Evolutionary conservation across 495 filamentous ascomycete genomes (phyloP).

Genomic region (Oidiodendron maius): DNA sequence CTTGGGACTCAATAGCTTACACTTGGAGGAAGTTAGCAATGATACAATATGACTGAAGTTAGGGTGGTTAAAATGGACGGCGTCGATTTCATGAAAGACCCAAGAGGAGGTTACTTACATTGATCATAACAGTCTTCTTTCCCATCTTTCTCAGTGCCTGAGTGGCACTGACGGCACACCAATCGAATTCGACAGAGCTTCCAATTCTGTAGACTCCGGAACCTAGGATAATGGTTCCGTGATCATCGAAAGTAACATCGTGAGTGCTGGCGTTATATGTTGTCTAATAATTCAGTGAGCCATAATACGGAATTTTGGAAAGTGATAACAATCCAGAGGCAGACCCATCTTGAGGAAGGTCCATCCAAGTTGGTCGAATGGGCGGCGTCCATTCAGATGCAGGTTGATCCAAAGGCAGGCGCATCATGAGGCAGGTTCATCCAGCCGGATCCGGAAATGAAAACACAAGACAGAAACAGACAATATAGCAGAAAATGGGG

Average conservation of each 20-base stretch:
- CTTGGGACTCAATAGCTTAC: conserved; percentile 9
- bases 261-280: conserved; percentile 97
- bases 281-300: too few species aligned
- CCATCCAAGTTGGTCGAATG: too few species aligned
- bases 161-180: conserved; percentile 95
- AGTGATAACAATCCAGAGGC: too few species aligned
- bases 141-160: conserved; percentile 80
- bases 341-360: too few species aligned
- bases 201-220: conserved; percentile 96
- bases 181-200: conserved; percentile 97
- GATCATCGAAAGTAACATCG: conserved; percentile 92
- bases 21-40: neutral
- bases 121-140: conserved; percentile 98
- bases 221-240: conserved; percentile 70
- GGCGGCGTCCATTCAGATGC: too few species aligned
- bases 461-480: too few species aligned
- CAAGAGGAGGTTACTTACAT: conserved; percentile 31
- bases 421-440: too few species aligned
- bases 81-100: too few species aligned
- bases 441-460: too few species aligned
- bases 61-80: conserved; percentile 10
- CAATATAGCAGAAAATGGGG: too few species aligned
- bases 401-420: too few species aligned
- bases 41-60: neutral
- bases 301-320: conserved; percentile 2